Conservation (phyloP, 768 basidiomycete genomes). For the Leccinum obscurum region DNA sequence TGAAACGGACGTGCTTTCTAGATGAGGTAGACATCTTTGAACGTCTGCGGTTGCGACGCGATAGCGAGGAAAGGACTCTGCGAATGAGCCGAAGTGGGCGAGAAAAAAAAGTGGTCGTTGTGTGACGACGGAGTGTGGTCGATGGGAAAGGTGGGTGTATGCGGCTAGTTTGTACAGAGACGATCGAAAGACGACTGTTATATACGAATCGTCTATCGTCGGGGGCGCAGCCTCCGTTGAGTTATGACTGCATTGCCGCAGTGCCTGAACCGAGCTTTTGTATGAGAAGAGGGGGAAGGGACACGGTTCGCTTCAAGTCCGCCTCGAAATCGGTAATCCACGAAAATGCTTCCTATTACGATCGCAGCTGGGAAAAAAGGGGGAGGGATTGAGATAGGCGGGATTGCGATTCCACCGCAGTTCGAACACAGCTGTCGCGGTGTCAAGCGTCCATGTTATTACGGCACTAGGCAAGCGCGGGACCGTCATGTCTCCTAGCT, state of each 20-base stretch:
- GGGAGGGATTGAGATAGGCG: not conserved
- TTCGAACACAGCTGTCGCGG: slow-evolving; percentile 8
- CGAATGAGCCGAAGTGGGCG: slow-evolving; percentile 9
- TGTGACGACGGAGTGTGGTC: not conserved
- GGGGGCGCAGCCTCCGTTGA: slow-evolving; percentile 28
- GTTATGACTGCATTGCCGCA: slow-evolving; percentile 29
- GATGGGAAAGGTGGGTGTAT: not conserved
- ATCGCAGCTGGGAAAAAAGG: not conserved
- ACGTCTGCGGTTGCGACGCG: slow-evolving; percentile 4
- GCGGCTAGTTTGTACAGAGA: slow-evolving; percentile 1
- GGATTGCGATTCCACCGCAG: not conserved
- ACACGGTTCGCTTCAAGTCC: slow-evolving; percentile 7
- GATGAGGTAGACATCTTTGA: slow-evolving; percentile 19
- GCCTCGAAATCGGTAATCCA: slow-evolving; percentile 1
- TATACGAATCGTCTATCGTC: slow-evolving; percentile 20
- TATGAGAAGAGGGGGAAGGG: not conserved
- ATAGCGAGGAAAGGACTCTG: slow-evolving; percentile 13
- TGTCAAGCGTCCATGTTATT: slow-evolving; percentile 18
- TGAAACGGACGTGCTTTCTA: slow-evolving; percentile 33
- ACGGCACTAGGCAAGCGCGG: slow-evolving; percentile 13
- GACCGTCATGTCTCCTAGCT: not conserved
- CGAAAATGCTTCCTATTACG: slow-evolving; percentile 22
- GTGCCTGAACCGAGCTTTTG: slow-evolving; percentile 10
- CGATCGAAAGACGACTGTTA: slow-evolving; percentile 10
- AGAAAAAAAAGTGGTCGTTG: slow-evolving; percentile 10